A percentile compares a stretch with the other conserved stretches of the same genome.
phyloP scores from a whole-genome alignment of 169 alveolate species.

The Plasmodium yoelii region DNA sequence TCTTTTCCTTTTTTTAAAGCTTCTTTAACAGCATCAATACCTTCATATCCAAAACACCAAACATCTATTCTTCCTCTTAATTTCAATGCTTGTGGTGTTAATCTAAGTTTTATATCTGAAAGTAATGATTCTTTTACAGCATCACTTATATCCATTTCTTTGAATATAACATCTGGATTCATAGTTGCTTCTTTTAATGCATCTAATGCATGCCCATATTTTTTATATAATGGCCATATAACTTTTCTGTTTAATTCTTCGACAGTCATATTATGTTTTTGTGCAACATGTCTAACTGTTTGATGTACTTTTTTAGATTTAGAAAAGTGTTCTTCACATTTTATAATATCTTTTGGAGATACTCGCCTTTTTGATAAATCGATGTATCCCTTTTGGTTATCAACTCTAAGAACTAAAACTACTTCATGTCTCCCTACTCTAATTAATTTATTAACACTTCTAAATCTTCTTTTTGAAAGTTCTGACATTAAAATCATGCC shows the following conservation, averaged over 20 bases:
- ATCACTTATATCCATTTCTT: conserved; percentile 90
- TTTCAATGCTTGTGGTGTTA: conserved; percentile 93
- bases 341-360: conserved; percentile 94
- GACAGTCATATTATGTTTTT: conserved; percentile 90
- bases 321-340: conserved; percentile 92
- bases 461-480: conserved; percentile 95
- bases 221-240: conserved; percentile 97
- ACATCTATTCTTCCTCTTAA: conserved; percentile 94
- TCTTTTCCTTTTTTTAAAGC: conserved; percentile 88
- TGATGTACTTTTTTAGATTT: conserved; percentile 96
- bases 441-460: conserved; percentile 90
- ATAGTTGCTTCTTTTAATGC: conserved; percentile 95
- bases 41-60: conserved; percentile 96
- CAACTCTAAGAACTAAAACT: conserved; percentile 96
- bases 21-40: conserved; percentile 97
- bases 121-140: conserved; percentile 89
- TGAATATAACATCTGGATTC: conserved; percentile 92
- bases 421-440: conserved; percentile 94
- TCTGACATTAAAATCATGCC: conserved; percentile 95
- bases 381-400: conserved; percentile 96
- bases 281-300: conserved; percentile 95
- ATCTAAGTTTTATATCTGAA: conserved; percentile 89
- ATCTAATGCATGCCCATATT: conserved; percentile 95
- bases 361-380: conserved; percentile 97
- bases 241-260: conserved; percentile 92